Percentiles rank a stretch among this genome's conserved stretches.
Evolutionary conservation across 257 asterid genomes (phyloP).

Genomic region (Nicotiana attenuata): DNA sequence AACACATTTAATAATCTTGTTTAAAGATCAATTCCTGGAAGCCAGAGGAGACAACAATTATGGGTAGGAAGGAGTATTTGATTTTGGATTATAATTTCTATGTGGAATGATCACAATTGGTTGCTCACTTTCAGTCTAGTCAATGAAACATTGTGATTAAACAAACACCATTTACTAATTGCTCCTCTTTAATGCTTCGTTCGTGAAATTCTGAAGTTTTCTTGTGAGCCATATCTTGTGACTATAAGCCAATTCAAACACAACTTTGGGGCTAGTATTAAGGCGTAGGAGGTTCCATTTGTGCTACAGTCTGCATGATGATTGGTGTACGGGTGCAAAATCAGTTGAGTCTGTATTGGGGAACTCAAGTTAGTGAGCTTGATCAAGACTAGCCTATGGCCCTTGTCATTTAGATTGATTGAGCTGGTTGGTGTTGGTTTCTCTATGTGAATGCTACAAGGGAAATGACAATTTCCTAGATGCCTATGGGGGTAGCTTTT

Average conservation of each 20-base stretch:
- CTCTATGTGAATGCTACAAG: not conserved
- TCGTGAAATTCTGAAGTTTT: not conserved
- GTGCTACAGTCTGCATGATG: not conserved
- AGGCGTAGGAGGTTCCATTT: not conserved
- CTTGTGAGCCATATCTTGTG: not conserved
- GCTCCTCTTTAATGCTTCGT: not conserved
- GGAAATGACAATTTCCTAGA: not conserved
- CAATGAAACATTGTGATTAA: not conserved
- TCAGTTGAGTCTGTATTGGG: not conserved
- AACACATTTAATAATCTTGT: not conserved
- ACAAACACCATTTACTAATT: not conserved
- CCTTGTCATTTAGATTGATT: not conserved
- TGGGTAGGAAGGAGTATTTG: not conserved
- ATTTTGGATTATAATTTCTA: not conserved
- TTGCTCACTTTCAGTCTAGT: not conserved
- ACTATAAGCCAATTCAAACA: not conserved
- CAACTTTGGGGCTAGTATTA: not conserved
- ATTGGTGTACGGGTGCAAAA: not conserved
- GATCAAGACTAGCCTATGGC: not conserved
- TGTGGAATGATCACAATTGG: not conserved
- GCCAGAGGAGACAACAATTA: not conserved
- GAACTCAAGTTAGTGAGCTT: not conserved
- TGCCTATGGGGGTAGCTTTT: not conserved
- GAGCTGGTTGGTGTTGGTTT: not conserved
- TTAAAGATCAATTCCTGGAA: not conserved